Base-by-base conservation (phyloP, 2,329 filamentous ascomycete species). In the Penicillium sp. region DNA sequence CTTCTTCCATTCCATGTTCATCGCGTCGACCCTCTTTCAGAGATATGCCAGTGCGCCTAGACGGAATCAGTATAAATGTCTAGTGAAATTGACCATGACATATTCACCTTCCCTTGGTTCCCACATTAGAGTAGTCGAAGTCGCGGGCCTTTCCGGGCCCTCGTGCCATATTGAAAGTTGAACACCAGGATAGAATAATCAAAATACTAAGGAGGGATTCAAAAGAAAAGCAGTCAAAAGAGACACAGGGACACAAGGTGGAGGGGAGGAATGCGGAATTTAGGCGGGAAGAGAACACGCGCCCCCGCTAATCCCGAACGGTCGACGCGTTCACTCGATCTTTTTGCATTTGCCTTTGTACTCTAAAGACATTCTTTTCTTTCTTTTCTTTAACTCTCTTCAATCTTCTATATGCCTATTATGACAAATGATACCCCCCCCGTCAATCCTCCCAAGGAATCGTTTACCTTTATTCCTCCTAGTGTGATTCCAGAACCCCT, bases 1-100 rank as follows among this genome's bases (percentile, higher is more conserved):
- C 83, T 36, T 90, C 89, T 73, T 97, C 91, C 80, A 99, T 87
- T 74, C 93, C 94, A 81, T 96, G 82, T 73, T 96, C 92, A 77
- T 97, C 93, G 77, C 91, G 89, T 60, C 87, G 81, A 52, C 91
- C 91, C 55, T 96, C 91, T 68, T 86, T 85, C 33, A 97, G 77
- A 1, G 86, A 89, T 27, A 96, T 84, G 44, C 94, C 94, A 0
- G 94, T 99, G 83, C 96, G 96, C 66, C 93, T 97, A 66, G 49
- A 51, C 19, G 55, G 65, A 49, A 48, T 51, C 55, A 71, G 62
- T 44, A 54, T 49, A 33, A 7, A 44, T 42, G 27, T 15, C 44
- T n/a, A 53, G 53, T 51, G 44, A n/a, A 51, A 50, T 50, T 27
- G 48, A 48, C 33, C 31, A 38, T 51, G 39, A 38, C 13, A 47